Base-by-base conservation (phyloP, 805 yeast species). In the Ogataea allantospora region DNA sequence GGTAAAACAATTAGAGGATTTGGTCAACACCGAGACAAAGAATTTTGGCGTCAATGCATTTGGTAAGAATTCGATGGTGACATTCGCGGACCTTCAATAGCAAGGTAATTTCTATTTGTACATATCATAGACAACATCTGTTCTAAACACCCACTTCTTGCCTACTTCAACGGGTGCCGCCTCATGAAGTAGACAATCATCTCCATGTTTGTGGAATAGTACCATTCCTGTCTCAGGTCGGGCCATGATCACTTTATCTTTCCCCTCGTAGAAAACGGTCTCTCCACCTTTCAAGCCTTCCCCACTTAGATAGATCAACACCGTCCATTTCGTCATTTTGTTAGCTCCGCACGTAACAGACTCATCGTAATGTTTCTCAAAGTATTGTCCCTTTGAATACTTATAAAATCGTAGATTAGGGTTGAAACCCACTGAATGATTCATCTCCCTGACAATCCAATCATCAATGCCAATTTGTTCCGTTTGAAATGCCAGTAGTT, bases 161-260 rank as follows among this genome's bases (percentile, higher is more conserved):
- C 84, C 86, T 2, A 47, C 53, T 6, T 46, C 54, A 0, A 79
- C 83, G 32, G 64, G 41, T 42, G 72, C 72, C 3, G 75, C 83
- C 44, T 78, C 83, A 47, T 79, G 86, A 32, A 67, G 53, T 43
- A 79, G 51, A 53, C 85, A 79, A 44, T 78, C 82, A 43, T 75
- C 78, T 0, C 86, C 84, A 53, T 79, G 86, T 46, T 77, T 77
- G 49, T 79, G 86, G 31, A 79, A 55, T 27, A 79, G 60, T 0
- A 80, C 81, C 71, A 71, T 63, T 0, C 84, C 86, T 39, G 62
- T 66, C 12, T 54, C 50, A 0, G 83, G 83, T 38, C 68, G 71
- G 3, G 76, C 63, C 11, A 30, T 23, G 5, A 41, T 23, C 4
- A 22, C 9, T 21, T 7, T 28, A 11, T 23, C 27, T 64, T 61